Evolutionary conservation across 331 rosid species (phyloP).

Genomic region (Malus hybrid): DNA sequence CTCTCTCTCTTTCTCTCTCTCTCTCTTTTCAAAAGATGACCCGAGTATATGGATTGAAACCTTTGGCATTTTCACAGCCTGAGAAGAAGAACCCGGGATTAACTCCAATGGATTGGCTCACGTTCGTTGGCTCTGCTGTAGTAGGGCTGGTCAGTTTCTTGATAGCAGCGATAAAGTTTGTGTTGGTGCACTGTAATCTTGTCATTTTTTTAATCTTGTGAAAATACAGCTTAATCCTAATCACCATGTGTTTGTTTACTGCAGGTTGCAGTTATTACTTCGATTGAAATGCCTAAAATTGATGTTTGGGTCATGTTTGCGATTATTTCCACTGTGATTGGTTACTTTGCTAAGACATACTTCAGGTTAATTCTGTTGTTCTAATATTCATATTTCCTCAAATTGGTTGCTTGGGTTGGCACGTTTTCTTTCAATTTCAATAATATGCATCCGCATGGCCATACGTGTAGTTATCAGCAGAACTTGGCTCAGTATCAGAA

Average conservation of each 20-base stretch:
- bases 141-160: slow-evolving; percentile 79
- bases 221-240: not conserved
- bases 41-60: slow-evolving; percentile 5
- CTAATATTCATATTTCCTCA: not conserved
- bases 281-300: slow-evolving; percentile 72
- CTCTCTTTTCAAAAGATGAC: not conserved
- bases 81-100: slow-evolving; percentile 97
- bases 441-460: no score
- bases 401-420: not conserved
- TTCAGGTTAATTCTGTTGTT: slow-evolving; percentile 56
- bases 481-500: slow-evolving; percentile 81
- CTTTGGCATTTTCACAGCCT: slow-evolving; percentile 51
- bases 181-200: not conserved
- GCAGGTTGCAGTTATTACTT: slow-evolving; percentile 82
- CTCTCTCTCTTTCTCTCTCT: slow-evolving; percentile 3
- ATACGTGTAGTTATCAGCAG: slow-evolving; percentile 59
- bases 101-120: slow-evolving; percentile 99
- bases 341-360: slow-evolving; percentile 85
- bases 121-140: slow-evolving; percentile 72
- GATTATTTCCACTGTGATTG: slow-evolving; percentile 72
- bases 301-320: slow-evolving; percentile 81
- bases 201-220: slow-evolving; percentile 1
- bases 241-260: not conserved
- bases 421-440: no score
- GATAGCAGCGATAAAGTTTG: slow-evolving; percentile 1